Evolutionary conservation across 148 eudicot species (phyloP).

Genomic region (Rhododendron kiyosumense): DNA sequence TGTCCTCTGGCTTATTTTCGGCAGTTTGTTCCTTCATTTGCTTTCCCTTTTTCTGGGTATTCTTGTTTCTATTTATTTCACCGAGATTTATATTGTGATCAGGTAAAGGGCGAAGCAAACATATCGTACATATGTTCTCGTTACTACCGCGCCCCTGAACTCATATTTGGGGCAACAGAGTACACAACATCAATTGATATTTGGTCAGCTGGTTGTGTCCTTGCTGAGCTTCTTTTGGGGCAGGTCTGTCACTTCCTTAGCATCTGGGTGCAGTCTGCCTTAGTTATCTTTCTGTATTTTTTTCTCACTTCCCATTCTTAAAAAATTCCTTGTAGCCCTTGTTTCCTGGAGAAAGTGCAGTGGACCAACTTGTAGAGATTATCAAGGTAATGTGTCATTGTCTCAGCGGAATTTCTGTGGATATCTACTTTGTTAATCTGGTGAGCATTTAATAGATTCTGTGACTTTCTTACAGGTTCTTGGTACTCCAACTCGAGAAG

Average conservation of each 20-base stretch:
- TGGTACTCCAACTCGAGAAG: slow-evolving; percentile 98
- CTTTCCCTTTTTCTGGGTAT: background rate
- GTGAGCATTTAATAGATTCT: slow-evolving; percentile 6
- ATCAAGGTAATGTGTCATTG: slow-evolving; percentile 67
- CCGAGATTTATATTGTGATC: slow-evolving; percentile 8
- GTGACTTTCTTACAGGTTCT: slow-evolving; percentile 54
- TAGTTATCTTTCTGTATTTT: background rate
- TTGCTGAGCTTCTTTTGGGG: slow-evolving; percentile 81
- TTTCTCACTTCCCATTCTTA: slow-evolving; percentile 1
- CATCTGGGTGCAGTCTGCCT: background rate
- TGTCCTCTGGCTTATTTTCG: background rate
- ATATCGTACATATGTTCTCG: slow-evolving; percentile 86
- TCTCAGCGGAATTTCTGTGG: background rate
- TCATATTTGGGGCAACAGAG: slow-evolving; percentile 85
- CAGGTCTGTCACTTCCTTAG: slow-evolving; percentile 9
- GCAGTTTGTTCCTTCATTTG: background rate
- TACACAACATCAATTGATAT: slow-evolving; percentile 80
- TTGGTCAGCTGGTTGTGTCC: slow-evolving; percentile 89
- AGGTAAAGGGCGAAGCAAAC: slow-evolving; percentile 79
- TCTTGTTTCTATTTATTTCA: background rate
- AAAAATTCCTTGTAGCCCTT: slow-evolving; percentile 19
- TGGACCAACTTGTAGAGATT: slow-evolving; percentile 89
- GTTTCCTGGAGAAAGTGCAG: slow-evolving; percentile 93
- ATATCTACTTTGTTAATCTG: background rate
- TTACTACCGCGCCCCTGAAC: slow-evolving; percentile 82